Conservation (phyloP, 306 rosid species). For the Begonia fuchsioides region DNA sequence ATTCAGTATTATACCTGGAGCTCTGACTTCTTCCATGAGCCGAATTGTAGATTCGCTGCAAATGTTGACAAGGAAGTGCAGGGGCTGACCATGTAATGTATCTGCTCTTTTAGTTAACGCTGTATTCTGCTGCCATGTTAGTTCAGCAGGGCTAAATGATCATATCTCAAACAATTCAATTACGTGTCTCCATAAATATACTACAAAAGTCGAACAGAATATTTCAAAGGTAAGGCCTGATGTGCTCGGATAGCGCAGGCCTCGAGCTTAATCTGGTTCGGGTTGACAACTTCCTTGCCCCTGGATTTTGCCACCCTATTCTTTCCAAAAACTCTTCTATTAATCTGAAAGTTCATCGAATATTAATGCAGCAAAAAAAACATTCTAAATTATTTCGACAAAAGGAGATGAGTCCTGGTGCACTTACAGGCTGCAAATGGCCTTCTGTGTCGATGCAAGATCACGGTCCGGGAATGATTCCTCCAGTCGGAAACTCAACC, state of each 20-base stretch:
- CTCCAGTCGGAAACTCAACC: constrained; percentile 87
- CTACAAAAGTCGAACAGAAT: not conserved
- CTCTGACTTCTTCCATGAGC: constrained; percentile 86
- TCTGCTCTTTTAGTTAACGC: constrained; percentile 54
- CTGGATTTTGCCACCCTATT: constrained; percentile 59
- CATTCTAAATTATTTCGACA: not conserved
- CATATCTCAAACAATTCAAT: too few relatives aligned
- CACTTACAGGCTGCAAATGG: constrained; percentile 71
- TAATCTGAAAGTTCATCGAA: constrained; percentile 33
- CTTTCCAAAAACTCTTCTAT: constrained; percentile 81
- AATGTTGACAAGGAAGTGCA: constrained; percentile 80
- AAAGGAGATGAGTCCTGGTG: not conserved
- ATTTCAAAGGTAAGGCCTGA: constrained; percentile 15
- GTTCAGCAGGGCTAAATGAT: too few relatives aligned
- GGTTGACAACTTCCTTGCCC: constrained; percentile 18
- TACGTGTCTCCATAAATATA: too few relatives aligned
- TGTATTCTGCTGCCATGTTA: constrained; percentile 8
- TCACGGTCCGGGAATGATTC: constrained; percentile 80
- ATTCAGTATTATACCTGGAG: constrained; percentile 46
- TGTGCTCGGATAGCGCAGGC: constrained; percentile 15
- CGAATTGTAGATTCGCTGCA: constrained; percentile 44
- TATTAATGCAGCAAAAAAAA: constrained; percentile 1
- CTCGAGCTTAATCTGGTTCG: constrained; percentile 15
- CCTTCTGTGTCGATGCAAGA: constrained; percentile 64
- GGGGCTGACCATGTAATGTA: constrained; percentile 56